Base-by-base conservation (phyloP, 2,329 filamentous ascomycete genomes). In the Curvularia verruculosa region DNA sequence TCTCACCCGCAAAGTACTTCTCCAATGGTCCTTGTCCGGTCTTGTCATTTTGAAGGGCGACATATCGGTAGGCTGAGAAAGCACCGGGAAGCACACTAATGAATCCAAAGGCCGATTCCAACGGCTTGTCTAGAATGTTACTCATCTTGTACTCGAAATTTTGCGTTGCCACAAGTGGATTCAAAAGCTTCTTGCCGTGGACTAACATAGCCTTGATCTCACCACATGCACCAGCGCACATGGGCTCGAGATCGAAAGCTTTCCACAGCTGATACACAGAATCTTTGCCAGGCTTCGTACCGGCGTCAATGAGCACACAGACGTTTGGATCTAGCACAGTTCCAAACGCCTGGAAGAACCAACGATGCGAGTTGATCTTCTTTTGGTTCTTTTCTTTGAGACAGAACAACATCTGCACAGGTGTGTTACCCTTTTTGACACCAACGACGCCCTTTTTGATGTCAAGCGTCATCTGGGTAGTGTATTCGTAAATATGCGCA, bases 131-230 rank as follows among this genome's bases (percentile, higher is more conserved):
- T 43, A 99, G 84, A 73, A 99, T 99, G 73, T 99, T 99, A 77
- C 92, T 96, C 90, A 99, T 96, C 84, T 99, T 99, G 84, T 99
- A 99, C 81, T 99, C 95, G 69, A 99, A 99, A 74, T 99, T 99
- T 72, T 99, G 95, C 0, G 93, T 93, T 2, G 95, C 95, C 21
- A 99, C 91, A 4, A 99, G 84, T 0, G 95, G 95, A 71, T 98
- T 99, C 65, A 97, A 76, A 34, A 99, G 84, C 69, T 96, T 92
- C 77, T 90, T 94, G 63, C 94, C 93, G 56, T 86, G 87, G 24
- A 89, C 89, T 80, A 98, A 83, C 93, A 98, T 97, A 64, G 94
- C 94, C 79, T 99, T 98, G 82, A 99, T 99, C 77, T 99, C 95
- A 78, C 95, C 95, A 77, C 95, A 99, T 68, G 95, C 94, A 67